Evolutionary conservation across 2,329 filamentous ascomycete species (phyloP).

Genomic region (Pseudogymnoascus sp.): DNA sequence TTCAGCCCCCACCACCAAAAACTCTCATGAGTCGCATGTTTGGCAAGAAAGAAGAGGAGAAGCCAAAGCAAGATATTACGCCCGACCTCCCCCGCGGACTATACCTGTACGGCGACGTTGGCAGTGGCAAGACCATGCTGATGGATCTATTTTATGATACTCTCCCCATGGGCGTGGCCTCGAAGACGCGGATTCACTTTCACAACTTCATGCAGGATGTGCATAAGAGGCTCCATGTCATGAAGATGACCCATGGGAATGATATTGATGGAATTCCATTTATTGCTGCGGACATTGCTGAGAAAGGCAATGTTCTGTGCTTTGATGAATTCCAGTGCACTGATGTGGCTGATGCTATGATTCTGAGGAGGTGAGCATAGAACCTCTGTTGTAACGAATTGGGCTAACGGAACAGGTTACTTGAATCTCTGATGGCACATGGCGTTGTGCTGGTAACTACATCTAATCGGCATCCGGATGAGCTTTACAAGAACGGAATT

Average conservation of each 20-base stretch:
- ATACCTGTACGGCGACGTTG: slow-evolving; percentile 94
- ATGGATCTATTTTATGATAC: slow-evolving; percentile 99
- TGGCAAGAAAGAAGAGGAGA: slow-evolving; percentile 30
- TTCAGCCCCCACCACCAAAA: slow-evolving; percentile 42
- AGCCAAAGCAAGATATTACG: slow-evolving; percentile 46
- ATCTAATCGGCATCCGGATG: slow-evolving; percentile 90
- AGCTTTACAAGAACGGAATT: slow-evolving; percentile 96
- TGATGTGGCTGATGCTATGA: slow-evolving; percentile 98
- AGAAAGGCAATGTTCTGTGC: slow-evolving; percentile 76
- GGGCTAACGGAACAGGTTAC: slow-evolving; percentile 42
- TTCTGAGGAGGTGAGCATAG: slow-evolving; percentile 59
- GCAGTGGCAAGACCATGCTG: slow-evolving; percentile 97
- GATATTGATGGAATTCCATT: slow-evolving; percentile 87
- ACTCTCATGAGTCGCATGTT: slow-evolving; percentile 56
- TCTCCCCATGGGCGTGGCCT: slow-evolving; percentile 65
- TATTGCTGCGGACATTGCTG: slow-evolving; percentile 88
- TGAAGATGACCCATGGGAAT: slow-evolving; percentile 82
- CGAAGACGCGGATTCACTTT: slow-evolving; percentile 92
- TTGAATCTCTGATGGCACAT: slow-evolving; percentile 89
- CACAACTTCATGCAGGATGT: slow-evolving; percentile 99
- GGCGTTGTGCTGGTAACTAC: slow-evolving; percentile 96
- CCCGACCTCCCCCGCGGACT: slow-evolving; percentile 74
- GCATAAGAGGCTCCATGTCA: slow-evolving; percentile 78
- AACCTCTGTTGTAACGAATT: neutral
- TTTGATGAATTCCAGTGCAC: slow-evolving; percentile 99